Conservation (phyloP, 345 rosid species). For the Acer saccharum region DNA sequence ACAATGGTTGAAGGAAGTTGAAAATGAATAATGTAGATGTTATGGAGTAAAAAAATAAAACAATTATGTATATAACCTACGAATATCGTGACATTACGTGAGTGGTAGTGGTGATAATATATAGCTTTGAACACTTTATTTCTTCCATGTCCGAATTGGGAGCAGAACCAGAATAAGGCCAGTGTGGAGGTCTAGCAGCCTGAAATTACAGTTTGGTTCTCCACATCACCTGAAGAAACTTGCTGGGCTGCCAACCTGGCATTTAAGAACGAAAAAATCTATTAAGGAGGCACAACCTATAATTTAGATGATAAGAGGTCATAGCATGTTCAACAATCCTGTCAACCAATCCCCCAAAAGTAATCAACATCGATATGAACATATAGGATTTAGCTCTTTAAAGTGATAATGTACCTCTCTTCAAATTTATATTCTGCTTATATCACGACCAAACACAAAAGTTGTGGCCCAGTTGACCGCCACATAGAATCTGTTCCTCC, state of each 20-base stretch:
- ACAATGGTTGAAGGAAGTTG: neutral
- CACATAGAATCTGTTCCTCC: conserved; percentile 91
- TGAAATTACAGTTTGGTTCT: neutral
- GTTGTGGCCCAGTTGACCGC: conserved; percentile 93
- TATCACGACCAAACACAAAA: conserved; percentile 84
- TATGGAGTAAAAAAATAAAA: neutral
- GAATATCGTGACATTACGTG: neutral
- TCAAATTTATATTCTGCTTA: conserved; percentile 57
- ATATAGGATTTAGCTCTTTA: neutral
- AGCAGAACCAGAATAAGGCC: no score
- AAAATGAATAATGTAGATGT: neutral
- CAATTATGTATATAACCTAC: neutral
- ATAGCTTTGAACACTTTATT: neutral
- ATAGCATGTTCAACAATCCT: neutral
- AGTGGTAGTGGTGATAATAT: neutral
- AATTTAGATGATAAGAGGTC: neutral
- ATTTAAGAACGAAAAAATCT: neutral
- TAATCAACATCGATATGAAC: neutral
- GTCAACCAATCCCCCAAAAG: neutral
- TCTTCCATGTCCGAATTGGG: neutral
- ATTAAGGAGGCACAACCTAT: neutral
- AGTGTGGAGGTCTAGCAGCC: neutral
- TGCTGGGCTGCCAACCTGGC: conserved; percentile 10
- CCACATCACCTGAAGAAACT: neutral
- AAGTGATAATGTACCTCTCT: conserved; percentile 8